Conservation (phyloP, 257 asterid species). For the Nicotiana paniculata region DNA sequence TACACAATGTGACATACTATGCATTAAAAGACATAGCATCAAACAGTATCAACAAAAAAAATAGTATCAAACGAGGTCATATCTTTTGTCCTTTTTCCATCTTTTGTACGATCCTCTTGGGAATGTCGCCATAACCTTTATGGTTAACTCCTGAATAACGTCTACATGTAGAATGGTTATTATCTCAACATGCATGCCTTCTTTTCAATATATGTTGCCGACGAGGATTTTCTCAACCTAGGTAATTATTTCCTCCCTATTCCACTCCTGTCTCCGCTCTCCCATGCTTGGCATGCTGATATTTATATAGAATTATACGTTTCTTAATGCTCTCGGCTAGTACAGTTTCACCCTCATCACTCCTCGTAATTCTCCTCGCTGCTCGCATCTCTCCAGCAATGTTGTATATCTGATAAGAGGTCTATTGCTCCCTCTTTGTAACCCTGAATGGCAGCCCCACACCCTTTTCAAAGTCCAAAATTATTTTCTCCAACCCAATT, state of each 20-base stretch:
- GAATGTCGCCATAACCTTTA: neutral
- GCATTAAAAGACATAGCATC: neutral
- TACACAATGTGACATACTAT: neutral
- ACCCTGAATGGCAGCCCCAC: neutral
- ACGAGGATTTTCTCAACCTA: neutral
- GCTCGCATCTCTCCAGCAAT: neutral
- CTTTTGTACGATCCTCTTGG: neutral
- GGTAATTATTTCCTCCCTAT: neutral
- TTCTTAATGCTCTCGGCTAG: neutral
- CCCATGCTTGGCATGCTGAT: neutral
- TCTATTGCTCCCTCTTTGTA: neutral
- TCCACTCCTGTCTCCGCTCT: neutral
- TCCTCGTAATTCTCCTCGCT: neutral
- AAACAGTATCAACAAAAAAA: no score
- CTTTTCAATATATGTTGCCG: neutral
- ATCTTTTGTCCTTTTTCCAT: neutral
- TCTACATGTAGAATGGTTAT: neutral
- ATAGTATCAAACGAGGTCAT: neutral
- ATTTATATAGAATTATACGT: neutral
- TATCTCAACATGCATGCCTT: neutral
- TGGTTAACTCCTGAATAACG: neutral
- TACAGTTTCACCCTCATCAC: neutral
- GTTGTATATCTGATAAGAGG: neutral
- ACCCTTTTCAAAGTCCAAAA: neutral
- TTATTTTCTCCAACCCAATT: neutral